Base-by-base conservation (phyloP, 2,329 filamentous ascomycete genomes). In the Penicillium aurantiogriseum region DNA sequence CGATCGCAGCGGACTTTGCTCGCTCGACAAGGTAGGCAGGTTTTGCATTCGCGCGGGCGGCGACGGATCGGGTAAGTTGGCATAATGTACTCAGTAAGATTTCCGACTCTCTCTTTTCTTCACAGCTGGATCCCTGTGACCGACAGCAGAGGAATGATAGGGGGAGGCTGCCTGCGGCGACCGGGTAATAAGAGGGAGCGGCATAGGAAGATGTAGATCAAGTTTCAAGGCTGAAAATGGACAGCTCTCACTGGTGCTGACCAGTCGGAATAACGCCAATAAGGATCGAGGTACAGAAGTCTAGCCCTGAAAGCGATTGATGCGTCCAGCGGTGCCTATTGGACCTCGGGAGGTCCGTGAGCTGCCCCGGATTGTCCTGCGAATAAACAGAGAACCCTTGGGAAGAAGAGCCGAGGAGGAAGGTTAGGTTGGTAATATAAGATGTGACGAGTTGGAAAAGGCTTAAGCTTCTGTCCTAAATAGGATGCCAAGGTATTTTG, bases 1-100 rank as follows among this genome's bases (percentile, higher is more conserved):
- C 75, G 74, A 66, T 77, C 74, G 63, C 75, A 77, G 59, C 79
- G 74, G 65, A 81, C 81, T 71, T 83, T 83, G 49, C 79, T 77
- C 23, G 76, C 74, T 44, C 79, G 79, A 57, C 80, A 83, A 17
- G 76, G 69, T 50, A 77, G 72, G 61, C 80, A 82, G 4, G 80
- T 81, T 62, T 81, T 80, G 62, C 71, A 73, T 62, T 73, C 69
- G 57, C 71, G 71, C 51, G 71, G 71, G 51, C 71, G 63, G 62
- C 71, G 71, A 27, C 71, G 71, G 58, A 74, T 69, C 27, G 71
- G 71, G 56, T 73, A 74, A 15, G 69, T 67, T 57, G 69, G 68
- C 71, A 73, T 70, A 50, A 56, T 55, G 49, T 33, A 33, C 23
- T 23, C 23, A 23, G 23, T 23, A 23, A 57, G 13, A 5, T 33